Conservation (phyloP, 495 filamentous ascomycete genomes). For the Saxispiralis lemnorum region DNA sequence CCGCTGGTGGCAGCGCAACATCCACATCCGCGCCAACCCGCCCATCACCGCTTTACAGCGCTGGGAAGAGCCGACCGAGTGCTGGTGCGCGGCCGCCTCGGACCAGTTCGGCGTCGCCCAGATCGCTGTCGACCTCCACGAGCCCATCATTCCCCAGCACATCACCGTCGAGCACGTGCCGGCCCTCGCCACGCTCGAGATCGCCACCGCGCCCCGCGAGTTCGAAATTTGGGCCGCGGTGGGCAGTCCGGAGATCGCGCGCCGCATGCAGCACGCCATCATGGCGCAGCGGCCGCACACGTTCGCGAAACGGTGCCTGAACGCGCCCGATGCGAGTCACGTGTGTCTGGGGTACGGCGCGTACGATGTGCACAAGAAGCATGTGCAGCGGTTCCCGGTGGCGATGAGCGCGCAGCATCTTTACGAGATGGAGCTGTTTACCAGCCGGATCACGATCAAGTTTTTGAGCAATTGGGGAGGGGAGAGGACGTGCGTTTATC, state of each 20-base stretch:
- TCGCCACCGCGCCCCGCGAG: constrained; percentile 36
- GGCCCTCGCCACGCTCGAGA: constrained; percentile 33
- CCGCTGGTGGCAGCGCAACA: neutral
- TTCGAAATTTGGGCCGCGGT: constrained; percentile 43
- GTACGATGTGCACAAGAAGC: constrained; percentile 30
- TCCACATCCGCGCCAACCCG: constrained; percentile 4
- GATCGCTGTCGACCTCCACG: constrained; percentile 31
- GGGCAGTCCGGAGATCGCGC: neutral
- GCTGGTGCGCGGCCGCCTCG: constrained; percentile 39
- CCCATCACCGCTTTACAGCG: constrained; percentile 31
- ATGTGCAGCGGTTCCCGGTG: constrained; percentile 34
- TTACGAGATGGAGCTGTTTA: constrained; percentile 20
- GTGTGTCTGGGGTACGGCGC: constrained; percentile 35
- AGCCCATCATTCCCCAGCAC: constrained; percentile 34
- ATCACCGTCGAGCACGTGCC: constrained; percentile 48
- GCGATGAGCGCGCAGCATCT: constrained; percentile 20
- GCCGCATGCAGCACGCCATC: constrained; percentile 9
- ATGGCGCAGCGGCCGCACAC: neutral
- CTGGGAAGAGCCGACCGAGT: constrained; percentile 48
- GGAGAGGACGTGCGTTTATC: constrained; percentile 45
- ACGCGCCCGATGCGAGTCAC: constrained; percentile 19
- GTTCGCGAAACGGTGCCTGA: neutral
- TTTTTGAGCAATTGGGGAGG: constrained; percentile 36
- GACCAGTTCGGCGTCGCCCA: constrained; percentile 19
- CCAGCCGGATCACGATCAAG: constrained; percentile 31